Base-by-base conservation (phyloP, 1,284 basidiomycete species). In the Paramarasmius palmivorus region DNA sequence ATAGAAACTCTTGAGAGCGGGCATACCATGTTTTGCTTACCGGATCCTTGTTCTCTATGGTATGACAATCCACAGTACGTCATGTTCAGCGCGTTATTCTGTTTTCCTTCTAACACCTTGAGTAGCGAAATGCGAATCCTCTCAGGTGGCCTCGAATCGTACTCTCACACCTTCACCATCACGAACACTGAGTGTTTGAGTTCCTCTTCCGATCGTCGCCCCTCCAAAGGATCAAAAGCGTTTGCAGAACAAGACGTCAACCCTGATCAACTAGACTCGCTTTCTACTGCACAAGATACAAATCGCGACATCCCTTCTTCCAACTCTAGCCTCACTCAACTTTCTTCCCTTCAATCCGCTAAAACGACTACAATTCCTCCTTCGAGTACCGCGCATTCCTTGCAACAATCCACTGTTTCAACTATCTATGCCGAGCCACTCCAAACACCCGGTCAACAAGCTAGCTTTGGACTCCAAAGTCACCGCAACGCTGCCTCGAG, bases 401-500 rank as follows among this genome's bases (percentile, higher is more conserved):
- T 23, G 14, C 49, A 15, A 34, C 37, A 52, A 38, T 20, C 20
- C 22, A 35, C 60, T 34, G 50, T 60, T 5, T 53, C 61, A 17
- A 62, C 60, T 23, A 52, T 17, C 19, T 51, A 40, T 48, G 57
- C 56, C 15, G 59, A 54, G 34, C 60, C 57, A 49, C 61, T 53
- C 34, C 17, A 17, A 35, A 38, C 40, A 9, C 34, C 34, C 14
- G 20, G 19, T 17, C 25, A 52, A 26, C 39, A 25, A 17, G 37
- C 50, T 14, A 42, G 39, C 25, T 26, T 41, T 17, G 49, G 49
- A 34, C 14, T 29, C n/a, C 19, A 50, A 26, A 26, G 25, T 3
- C 35, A 53, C 58, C 62, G 53, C 40, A 57, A 61, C 57, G 53
- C 54, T 48, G 59, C 57, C 22, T 58, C 57, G 49, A 60, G 50